phyloP scores from a whole-genome alignment of 805 yeast species.

The Candida sithepensis region DNA sequence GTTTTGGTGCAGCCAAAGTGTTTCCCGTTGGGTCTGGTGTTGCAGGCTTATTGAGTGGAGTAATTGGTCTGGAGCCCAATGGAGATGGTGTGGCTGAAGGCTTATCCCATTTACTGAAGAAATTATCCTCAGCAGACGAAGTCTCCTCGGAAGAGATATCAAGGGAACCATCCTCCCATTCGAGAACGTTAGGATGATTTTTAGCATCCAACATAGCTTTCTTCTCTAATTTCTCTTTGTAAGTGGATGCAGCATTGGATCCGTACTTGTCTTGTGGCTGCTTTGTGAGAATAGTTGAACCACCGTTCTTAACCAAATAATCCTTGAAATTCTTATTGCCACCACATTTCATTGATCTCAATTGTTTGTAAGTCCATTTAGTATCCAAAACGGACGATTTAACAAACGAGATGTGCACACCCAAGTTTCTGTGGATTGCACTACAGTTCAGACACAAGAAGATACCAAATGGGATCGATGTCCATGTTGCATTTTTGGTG shows the following conservation, averaged over 20 bases:
- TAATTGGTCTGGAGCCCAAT: constrained; percentile 39
- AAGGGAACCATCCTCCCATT: constrained; percentile 47
- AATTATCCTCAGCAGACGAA: constrained; percentile 66
- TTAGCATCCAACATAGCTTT: constrained; percentile 63
- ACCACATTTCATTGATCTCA: constrained; percentile 89
- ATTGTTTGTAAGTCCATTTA: constrained; percentile 87
- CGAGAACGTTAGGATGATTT: constrained; percentile 69
- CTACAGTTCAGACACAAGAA: constrained; percentile 92
- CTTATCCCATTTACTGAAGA: constrained; percentile 88
- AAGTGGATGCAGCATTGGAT: constrained; percentile 72
- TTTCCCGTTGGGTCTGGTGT: constrained; percentile 19
- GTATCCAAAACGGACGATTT: constrained; percentile 82
- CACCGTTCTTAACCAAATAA: constrained; percentile 81
- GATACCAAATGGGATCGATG: constrained; percentile 94
- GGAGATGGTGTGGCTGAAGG: constrained; percentile 57
- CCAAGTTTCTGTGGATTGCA: constrained; percentile 91
- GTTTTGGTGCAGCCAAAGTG: constrained; percentile 27
- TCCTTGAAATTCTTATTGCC: constrained; percentile 88
- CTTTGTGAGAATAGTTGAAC: constrained; percentile 61
- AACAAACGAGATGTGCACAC: constrained; percentile 94
- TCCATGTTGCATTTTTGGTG: constrained; percentile 96
- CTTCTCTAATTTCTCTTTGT: constrained; percentile 73
- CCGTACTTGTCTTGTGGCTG: constrained; percentile 80
- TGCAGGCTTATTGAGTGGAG: constrained; percentile 33
- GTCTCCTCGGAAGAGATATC: constrained; percentile 57